These are phyloP conservation scores for Rosa lucieae DNA, from an alignment of 306 rosid genomes.

Conservation along the genomic window DNA sequence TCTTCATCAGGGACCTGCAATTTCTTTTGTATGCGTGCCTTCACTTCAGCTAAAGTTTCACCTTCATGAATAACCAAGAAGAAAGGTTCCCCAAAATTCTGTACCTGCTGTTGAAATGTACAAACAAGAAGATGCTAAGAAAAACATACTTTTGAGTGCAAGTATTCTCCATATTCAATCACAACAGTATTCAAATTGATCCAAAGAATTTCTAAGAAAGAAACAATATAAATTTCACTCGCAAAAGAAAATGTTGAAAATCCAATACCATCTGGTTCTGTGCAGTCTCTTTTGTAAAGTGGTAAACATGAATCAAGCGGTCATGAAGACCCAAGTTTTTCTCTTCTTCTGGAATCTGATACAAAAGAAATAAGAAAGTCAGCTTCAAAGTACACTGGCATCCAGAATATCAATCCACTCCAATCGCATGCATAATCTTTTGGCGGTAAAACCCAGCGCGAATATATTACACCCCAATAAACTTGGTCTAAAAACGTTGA, in stretches of 20 bases:
- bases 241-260: background rate
- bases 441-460: background rate
- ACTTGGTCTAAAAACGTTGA: too few relatives aligned
- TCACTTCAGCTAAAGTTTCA: conserved; percentile 82
- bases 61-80: conserved; percentile 79
- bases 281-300: conserved; percentile 69
- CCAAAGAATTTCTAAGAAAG: background rate
- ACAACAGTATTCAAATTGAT: background rate
- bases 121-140: background rate
- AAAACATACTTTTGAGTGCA: background rate
- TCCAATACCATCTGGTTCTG: conserved; percentile 66
- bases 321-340: conserved; percentile 68
- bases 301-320: conserved; percentile 90
- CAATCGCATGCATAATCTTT: background rate
- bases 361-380: background rate
- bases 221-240: background rate
- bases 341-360: conserved; percentile 87
- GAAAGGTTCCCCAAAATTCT: conserved; percentile 94
- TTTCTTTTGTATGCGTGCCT: conserved; percentile 77
- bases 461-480: too few relatives aligned
- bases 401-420: background rate
- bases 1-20: conserved; percentile 86
- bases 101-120: conserved; percentile 62
- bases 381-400: conserved; percentile 10
- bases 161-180: background rate